These are phyloP conservation scores for Mariannaea sp. DNA, from an alignment of 2,329 filamentous ascomycete genomes.

Conservation along the genomic window DNA sequence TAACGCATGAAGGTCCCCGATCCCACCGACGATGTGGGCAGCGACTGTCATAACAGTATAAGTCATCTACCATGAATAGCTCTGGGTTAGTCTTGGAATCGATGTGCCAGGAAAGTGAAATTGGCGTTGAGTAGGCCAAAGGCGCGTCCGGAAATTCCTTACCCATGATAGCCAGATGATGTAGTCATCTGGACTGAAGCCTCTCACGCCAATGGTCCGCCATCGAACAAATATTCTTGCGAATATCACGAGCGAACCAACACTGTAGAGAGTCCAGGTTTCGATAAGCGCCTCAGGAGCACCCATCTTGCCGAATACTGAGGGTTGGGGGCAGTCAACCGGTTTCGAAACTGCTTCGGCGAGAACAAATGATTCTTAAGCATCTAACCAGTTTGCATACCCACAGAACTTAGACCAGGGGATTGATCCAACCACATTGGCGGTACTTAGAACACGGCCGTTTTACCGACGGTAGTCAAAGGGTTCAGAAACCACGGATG, in stretches of 20 bases:
- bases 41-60: constrained; percentile 26
- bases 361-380: background rate
- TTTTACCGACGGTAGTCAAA: background rate
- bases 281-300: constrained; percentile 16
- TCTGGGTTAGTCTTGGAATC: background rate
- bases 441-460: background rate
- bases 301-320: constrained; percentile 7
- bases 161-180: constrained; percentile 24
- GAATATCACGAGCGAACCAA: constrained; percentile 22
- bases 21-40: constrained; percentile 21
- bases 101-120: background rate
- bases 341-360: background rate
- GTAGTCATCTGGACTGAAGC: constrained; percentile 23
- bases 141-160: background rate
- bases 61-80: constrained; percentile 5
- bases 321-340: background rate
- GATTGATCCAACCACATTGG: too few species aligned
- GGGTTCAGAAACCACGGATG: background rate
- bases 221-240: constrained; percentile 16
- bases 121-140: background rate
- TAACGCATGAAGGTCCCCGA: constrained; percentile 20
- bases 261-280: constrained; percentile 18
- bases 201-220: constrained; percentile 14
- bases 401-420: too few species aligned
- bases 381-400: too few species aligned